Conservation (phyloP, 805 yeast genomes). For the Lipomyces oligophaga region DNA sequence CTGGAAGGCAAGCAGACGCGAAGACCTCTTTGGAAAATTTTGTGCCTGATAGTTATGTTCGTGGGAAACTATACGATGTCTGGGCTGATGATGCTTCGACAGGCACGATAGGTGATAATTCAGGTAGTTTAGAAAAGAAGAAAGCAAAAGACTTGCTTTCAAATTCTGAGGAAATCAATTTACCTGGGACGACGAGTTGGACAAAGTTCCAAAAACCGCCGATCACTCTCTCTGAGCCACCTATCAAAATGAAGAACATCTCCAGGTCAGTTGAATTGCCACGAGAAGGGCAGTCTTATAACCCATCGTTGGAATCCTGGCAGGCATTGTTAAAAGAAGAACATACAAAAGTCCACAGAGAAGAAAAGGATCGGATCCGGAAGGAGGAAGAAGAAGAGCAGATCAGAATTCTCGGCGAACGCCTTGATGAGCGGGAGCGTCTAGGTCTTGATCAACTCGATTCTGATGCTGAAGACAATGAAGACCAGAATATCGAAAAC, state of each 20-base stretch:
- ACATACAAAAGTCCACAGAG: conserved; percentile 57
- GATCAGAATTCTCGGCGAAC: conserved; percentile 62
- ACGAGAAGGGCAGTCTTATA: conserved; percentile 87
- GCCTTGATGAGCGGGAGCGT: conserved; percentile 52
- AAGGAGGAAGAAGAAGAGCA: conserved; percentile 60
- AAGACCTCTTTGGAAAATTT: conserved; percentile 49
- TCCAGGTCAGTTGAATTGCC: conserved; percentile 49
- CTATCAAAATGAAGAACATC: conserved; percentile 52
- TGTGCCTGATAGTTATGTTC: conserved; percentile 62
- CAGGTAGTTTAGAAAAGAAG: conserved; percentile 4
- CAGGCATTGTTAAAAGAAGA: conserved; percentile 63
- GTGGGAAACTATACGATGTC: conserved; percentile 54
- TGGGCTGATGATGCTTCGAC: conserved; percentile 62
- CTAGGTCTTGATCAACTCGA: conserved; percentile 44
- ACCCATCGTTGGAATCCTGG: conserved; percentile 87
- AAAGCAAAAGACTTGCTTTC: conserved; percentile 7
- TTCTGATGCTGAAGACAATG: conserved; percentile 38
- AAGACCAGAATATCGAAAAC: conserved; percentile 58
- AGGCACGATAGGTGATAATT: conserved; percentile 2
- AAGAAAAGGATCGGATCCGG: conserved; percentile 52
- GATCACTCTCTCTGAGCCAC: conserved; percentile 51
- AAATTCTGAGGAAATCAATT: conserved; percentile 4
- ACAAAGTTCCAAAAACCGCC: conserved; percentile 36
- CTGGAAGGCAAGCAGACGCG: conserved; percentile 66
- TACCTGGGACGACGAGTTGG: conserved; percentile 11